phyloP scores from a whole-genome alignment of 805 yeast species.

The Schwanniomyces occidentalis region DNA sequence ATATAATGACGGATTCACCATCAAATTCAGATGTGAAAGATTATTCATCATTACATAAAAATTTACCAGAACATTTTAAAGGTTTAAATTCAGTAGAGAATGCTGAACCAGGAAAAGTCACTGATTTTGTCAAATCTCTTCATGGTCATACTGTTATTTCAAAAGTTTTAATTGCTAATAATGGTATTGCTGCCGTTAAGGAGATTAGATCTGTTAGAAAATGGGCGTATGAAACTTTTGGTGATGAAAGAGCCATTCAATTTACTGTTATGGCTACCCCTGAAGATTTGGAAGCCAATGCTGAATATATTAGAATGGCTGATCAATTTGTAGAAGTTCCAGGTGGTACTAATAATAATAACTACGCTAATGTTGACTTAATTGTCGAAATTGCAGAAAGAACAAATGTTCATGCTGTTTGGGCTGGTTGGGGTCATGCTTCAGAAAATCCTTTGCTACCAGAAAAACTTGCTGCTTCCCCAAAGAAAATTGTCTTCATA shows the following conservation, averaged over 20 bases:
- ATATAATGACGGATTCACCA: constrained; percentile 5
- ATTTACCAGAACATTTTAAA: constrained; percentile 69
- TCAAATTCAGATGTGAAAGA: constrained; percentile 12
- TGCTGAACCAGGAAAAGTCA: constrained; percentile 77
- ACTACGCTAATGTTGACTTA: constrained; percentile 95
- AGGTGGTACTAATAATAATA: constrained; percentile 98
- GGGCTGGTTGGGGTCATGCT: constrained; percentile 99
- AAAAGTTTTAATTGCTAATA: constrained; percentile 89
- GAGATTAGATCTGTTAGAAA: constrained; percentile 96
- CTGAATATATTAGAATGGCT: constrained; percentile 98
- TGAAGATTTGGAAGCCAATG: constrained; percentile 95
- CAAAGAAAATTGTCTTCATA: constrained; percentile 85
- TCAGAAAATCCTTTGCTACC: constrained; percentile 97
- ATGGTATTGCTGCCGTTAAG: constrained; percentile 99
- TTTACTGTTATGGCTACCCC: constrained; percentile 99
- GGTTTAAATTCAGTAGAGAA: constrained; percentile 77
- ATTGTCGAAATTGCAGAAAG: constrained; percentile 98
- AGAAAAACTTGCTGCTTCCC: constrained; percentile 90
- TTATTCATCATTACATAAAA: constrained; percentile 27
- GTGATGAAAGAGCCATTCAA: constrained; percentile 88
- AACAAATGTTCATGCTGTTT: constrained; percentile 94
- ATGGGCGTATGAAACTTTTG: constrained; percentile 99
- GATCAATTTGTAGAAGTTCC: constrained; percentile 98
- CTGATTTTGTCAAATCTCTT: constrained; percentile 79
- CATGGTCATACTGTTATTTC: constrained; percentile 96